Evolutionary conservation across 106 monocot species (phyloP).

Genomic region (Alisma plantagoaquatica): DNA sequence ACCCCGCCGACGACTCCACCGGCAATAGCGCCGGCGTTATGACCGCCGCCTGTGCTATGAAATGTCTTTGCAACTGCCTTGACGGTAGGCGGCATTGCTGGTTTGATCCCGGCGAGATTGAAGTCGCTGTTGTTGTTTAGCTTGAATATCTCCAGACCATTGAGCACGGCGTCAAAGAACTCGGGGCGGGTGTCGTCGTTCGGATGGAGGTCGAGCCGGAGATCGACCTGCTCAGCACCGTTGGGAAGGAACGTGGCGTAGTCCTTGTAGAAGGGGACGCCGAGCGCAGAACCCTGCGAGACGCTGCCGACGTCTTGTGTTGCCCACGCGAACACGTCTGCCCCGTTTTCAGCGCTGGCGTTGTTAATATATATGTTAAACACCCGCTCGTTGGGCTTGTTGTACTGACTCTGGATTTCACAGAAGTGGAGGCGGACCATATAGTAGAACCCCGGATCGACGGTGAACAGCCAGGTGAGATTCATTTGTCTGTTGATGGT

Average conservation of each 20-base stretch:
- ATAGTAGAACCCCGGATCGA: constrained; percentile 66
- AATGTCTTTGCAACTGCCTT: not conserved
- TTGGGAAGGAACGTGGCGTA: constrained; percentile 11
- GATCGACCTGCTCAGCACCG: constrained; percentile 13
- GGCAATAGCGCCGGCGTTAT: not conserved
- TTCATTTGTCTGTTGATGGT: constrained; percentile 51
- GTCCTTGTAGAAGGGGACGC: constrained; percentile 27
- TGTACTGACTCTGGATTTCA: constrained; percentile 54
- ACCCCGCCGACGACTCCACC: constrained; percentile 37
- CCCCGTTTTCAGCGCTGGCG: constrained; percentile 15
- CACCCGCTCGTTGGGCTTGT: constrained; percentile 29
- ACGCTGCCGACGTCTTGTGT: too few species aligned
- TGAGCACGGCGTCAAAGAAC: constrained; percentile 40
- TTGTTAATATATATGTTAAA: constrained; percentile 47
- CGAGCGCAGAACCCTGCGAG: too few species aligned
- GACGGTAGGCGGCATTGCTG: not conserved
- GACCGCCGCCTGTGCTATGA: not conserved
- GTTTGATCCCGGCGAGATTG: constrained; percentile 52
- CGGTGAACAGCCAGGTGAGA: constrained; percentile 58
- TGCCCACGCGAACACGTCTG: constrained; percentile 27
- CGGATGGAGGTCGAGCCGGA: constrained; percentile 41
- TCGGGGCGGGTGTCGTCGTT: constrained; percentile 1
- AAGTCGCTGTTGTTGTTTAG: constrained; percentile 2
- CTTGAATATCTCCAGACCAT: constrained; percentile 60
- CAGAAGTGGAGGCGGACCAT: constrained; percentile 72